Conservation (phyloP, 768 basidiomycete genomes). For the Tricholoma sp. region DNA sequence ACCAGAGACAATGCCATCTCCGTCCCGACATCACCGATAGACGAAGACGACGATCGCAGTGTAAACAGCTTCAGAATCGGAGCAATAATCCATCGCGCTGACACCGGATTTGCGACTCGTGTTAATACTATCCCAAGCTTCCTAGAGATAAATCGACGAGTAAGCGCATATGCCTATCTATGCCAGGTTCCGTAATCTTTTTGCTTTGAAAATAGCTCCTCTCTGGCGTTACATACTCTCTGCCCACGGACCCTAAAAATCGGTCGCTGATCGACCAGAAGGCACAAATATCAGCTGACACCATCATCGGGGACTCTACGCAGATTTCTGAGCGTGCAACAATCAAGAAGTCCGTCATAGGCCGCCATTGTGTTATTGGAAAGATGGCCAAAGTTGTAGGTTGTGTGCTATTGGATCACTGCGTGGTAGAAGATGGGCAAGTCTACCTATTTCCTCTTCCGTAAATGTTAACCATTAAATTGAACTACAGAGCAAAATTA, state of each 20-base stretch:
- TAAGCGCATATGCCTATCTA: conserved; percentile 27
- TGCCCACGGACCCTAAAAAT: conserved; percentile 58
- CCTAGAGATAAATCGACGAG: conserved; percentile 76
- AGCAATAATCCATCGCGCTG: conserved; percentile 50
- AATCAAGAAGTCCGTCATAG: conserved; percentile 77
- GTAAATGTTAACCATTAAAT: neutral
- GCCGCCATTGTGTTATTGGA: conserved; percentile 80
- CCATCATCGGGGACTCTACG: conserved; percentile 77
- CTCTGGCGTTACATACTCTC: conserved; percentile 41
- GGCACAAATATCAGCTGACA: conserved; percentile 80
- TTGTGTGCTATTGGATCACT: conserved; percentile 85
- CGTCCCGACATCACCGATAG: conserved; percentile 40
- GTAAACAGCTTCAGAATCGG: conserved; percentile 57
- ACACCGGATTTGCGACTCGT: conserved; percentile 55
- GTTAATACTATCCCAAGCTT: conserved; percentile 75
- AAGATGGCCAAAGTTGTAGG: conserved; percentile 79
- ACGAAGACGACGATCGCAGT: conserved; percentile 29
- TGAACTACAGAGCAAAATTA: conserved; percentile 54
- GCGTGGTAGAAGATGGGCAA: conserved; percentile 83
- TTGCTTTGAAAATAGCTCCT: conserved; percentile 38
- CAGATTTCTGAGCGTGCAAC: conserved; percentile 73
- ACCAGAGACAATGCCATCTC: conserved; percentile 30
- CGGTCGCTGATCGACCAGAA: conserved; percentile 71
- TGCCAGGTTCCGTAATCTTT: neutral
- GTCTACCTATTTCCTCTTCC: conserved; percentile 14